These are phyloP conservation scores for Xylaria curta DNA, from an alignment of 495 filamentous ascomycete genomes.

Conservation along the genomic window DNA sequence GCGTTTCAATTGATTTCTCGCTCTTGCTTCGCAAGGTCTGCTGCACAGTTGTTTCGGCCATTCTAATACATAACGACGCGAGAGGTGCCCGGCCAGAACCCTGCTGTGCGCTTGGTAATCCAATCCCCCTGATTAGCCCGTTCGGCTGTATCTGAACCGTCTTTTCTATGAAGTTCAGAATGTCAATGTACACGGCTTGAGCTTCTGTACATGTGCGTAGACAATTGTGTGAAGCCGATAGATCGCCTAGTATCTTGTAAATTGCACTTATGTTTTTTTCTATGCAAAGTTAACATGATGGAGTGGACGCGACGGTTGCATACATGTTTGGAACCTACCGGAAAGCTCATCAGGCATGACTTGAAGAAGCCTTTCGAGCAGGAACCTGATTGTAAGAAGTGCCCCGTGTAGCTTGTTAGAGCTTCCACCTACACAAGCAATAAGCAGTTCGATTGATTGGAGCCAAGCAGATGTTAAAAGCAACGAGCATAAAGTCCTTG, in stretches of 20 bases:
- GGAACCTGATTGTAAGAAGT: conserved; percentile 62
- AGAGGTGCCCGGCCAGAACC: conserved; percentile 10
- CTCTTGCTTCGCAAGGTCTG: conserved; percentile 22
- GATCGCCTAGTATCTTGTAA: conserved; percentile 24
- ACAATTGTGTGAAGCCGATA: conserved; percentile 25
- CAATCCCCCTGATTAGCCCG: background rate
- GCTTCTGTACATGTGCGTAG: conserved; percentile 44
- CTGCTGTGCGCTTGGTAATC: background rate
- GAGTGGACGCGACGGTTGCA: background rate
- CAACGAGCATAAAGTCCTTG: conserved; percentile 76
- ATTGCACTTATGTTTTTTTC: conserved; percentile 29
- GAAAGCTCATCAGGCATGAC: conserved; percentile 43
- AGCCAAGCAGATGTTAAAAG: conserved; percentile 60
- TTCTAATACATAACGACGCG: conserved; percentile 34
- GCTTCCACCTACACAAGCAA: conserved; percentile 44
- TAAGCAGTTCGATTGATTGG: conserved; percentile 53
- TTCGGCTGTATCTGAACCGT: background rate
- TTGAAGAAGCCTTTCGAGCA: conserved; percentile 55
- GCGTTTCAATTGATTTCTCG: background rate
- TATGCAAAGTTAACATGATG: conserved; percentile 20
- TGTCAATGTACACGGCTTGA: conserved; percentile 49
- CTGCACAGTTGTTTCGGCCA: conserved; percentile 28
- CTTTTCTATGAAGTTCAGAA: conserved; percentile 43
- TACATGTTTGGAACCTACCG: conserved; percentile 32
- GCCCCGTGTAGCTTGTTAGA: conserved; percentile 69